Percentiles rank a stretch among this genome's conserved stretches.
These are phyloP conservation scores for Gautieria morchelliformis DNA, from an alignment of 768 basidiomycete genomes.

Conservation along the genomic window DNA sequence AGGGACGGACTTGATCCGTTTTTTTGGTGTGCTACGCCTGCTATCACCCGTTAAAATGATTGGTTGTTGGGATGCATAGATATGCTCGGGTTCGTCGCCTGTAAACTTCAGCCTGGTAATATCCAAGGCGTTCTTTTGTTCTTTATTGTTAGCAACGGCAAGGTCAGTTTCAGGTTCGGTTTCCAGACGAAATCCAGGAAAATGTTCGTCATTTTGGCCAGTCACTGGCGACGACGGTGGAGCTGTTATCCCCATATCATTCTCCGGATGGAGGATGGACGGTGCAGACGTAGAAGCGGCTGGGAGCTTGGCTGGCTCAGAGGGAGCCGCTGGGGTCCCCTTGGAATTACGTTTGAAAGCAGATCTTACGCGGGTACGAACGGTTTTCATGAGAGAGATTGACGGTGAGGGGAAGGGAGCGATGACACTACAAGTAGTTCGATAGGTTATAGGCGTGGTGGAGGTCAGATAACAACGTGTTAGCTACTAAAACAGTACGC, in stretches of 20 bases:
- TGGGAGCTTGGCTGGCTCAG: neutral
- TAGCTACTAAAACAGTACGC: neutral
- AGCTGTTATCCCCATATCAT: neutral
- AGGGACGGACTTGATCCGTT: slow-evolving; percentile 8
- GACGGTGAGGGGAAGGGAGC: neutral
- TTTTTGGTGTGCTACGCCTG: slow-evolving; percentile 8
- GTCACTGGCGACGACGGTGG: neutral
- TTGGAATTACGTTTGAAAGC: slow-evolving; percentile 5
- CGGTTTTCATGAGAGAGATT: slow-evolving; percentile 4
- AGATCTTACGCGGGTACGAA: slow-evolving; percentile 8
- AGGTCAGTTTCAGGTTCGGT: neutral
- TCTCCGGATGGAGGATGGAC: neutral
- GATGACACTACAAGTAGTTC: neutral
- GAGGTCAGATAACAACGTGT: slow-evolving; percentile 2
- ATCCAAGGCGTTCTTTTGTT: neutral
- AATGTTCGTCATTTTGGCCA: neutral
- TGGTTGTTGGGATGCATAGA: neutral
- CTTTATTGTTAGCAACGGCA: neutral
- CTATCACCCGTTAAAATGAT: slow-evolving; percentile 1
- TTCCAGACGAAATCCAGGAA: slow-evolving; percentile 1
- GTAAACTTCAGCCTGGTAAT: neutral
- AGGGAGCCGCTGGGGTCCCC: neutral
- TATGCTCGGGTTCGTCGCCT: neutral
- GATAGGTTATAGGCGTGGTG: neutral
- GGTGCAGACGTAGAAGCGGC: neutral